Evolutionary conservation across 1,284 basidiomycete genomes (phyloP), one percentile per base, ranked within the genome.

Genomic region (Sporisorium iseilematis-ciliati): DNA sequence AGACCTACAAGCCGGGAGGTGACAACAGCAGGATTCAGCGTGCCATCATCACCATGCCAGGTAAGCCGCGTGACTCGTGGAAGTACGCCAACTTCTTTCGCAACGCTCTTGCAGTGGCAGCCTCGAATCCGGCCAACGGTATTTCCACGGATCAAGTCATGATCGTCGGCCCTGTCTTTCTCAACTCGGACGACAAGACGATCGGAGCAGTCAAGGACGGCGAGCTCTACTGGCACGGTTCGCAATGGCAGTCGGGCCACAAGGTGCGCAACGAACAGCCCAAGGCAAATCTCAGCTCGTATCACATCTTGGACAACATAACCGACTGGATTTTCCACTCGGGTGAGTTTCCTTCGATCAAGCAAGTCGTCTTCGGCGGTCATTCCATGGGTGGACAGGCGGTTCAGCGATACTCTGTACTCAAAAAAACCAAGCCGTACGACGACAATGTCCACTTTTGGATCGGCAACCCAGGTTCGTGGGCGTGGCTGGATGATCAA

Each of bases 361-460:
- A 83, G 26, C 75, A 80, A 45, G 67, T 84, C 23, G 80, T 83
- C 12, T 40, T 84, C 12, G 82, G 69, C 16, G 82, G 82, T 6
- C 82, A 83, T 46, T 84, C 82, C 21, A 78, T 84, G 75, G 82
- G 82, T 21, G 82, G 70, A 3, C 81, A 83, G 38, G 77, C 79
- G 1, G 52, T 74, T 3, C 63, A 77, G 57, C 61, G 81, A 12
- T 84, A 83, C 46, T 70, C 82, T 0, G n/a, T 81, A 29, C 48
- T 81, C 12, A 80, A 80, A 41, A 79, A 80, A 62, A 58, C 69
- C 45, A 80, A 78, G 52, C 55, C 62, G 25, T 83, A 83, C 56
- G 82, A 83, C 40, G 45, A 53, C 50, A 81, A 79, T 33, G 26
- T 84, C 40, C 74, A 63, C 26, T 84, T 68, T 43, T 84, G 81